Evolutionary conservation across 305 asterid genomes (phyloP), one percentile per base, ranked within the genome.

Genomic region (Stenogyne calaminthoides): DNA sequence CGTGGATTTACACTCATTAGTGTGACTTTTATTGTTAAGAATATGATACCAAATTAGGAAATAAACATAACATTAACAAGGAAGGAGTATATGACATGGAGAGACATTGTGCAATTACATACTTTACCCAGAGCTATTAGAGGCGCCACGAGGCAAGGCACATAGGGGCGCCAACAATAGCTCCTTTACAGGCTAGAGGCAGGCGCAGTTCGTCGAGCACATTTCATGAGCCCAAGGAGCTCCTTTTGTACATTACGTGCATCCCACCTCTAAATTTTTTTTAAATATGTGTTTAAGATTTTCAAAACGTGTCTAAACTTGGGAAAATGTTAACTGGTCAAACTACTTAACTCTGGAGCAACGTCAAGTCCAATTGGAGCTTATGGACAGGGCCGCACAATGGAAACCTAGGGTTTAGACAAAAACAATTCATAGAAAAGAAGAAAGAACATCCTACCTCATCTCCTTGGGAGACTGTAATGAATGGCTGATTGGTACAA

Each of bases 31-130:
- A 70, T 8, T 56, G 42, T 8, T 32, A 47, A 14, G 67, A 29
- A 42, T 46, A 16, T 27, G 18, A 9, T 44, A 59, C 65, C 20
- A 12, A n/a, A 39, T 25, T 55, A 9, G 3, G 71, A 56, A 54
- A 54, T 1, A 18, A n/a, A 22, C 37, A 63, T 32, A 22, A 15
- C 12, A 20, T 9, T 36, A 72, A 36, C 22, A 8, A 63, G 62
- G 54, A 34, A 62, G 22, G 63, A 27, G 20, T 59, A 29, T 29
- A 10, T 34, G 22, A 19, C 20, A 60, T 46, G 62, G 54, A 55
- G 64, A 16, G 69, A 20, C 6, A 29, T 47, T 34, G 40, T 74
- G 59, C 20, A 58, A 32, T 46, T 60, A 62, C 61, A 67, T 11
- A 6, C 63, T 29, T 19, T 6, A 36, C 63, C 42, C 61, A 15